phyloP scores from a whole-genome alignment of 108 stramenopile species.

The Parietichytrium sp. region DNA sequence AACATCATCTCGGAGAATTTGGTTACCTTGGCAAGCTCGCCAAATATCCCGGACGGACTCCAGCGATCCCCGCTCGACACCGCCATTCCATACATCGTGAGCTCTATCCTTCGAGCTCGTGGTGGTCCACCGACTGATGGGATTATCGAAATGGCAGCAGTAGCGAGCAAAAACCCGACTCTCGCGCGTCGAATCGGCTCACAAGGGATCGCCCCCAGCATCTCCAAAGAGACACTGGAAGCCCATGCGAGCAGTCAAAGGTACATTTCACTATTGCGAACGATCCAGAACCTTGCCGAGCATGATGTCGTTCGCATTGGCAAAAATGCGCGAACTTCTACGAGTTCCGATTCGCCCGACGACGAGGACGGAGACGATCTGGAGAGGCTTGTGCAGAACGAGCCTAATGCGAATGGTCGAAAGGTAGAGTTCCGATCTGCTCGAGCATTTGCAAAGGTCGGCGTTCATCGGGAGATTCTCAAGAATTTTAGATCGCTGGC shows the following conservation, averaged over 20 bases:
- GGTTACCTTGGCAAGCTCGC: not conserved
- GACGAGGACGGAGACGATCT: too few species aligned
- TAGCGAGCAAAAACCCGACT: not conserved
- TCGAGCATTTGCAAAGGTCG: not conserved
- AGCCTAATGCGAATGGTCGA: too few species aligned
- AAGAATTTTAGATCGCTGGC: not conserved
- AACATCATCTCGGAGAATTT: not conserved
- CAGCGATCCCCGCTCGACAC: not conserved
- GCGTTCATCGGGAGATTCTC: not conserved
- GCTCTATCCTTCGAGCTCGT: not conserved
- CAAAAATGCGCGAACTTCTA: too few species aligned
- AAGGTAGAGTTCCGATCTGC: too few species aligned
- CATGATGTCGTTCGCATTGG: too few species aligned
- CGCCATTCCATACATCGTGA: not conserved
- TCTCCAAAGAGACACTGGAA: not conserved
- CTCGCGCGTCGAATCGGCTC: not conserved
- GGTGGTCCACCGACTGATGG: not conserved
- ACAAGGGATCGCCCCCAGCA: not conserved
- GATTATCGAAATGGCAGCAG: constrained; percentile 12
- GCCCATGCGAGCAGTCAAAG: not conserved
- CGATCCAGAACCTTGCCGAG: not conserved
- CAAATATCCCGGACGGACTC: too few species aligned
- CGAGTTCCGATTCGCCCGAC: too few species aligned
- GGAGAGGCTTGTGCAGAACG: too few species aligned
- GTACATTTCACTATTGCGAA: not conserved